Percentiles rank a stretch among this genome's conserved stretches.
These are phyloP conservation scores for Cryomyces minteri DNA, from an alignment of 495 filamentous ascomycete genomes.

Conservation along the genomic window DNA sequence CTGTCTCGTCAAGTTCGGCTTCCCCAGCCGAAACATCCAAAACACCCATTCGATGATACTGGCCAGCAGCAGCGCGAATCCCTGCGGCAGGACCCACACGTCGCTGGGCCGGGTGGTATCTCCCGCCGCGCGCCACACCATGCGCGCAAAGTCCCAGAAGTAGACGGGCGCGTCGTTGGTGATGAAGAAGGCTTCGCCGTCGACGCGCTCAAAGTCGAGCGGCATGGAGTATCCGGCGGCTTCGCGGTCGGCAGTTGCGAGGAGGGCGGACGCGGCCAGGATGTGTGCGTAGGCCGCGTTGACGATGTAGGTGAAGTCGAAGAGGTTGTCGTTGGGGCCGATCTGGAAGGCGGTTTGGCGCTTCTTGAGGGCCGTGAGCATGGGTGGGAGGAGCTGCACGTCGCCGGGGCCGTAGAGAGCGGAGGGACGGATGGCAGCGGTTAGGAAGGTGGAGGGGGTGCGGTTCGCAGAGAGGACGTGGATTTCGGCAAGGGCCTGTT, in stretches of 20 bases:
- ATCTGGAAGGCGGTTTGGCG: slow-evolving; percentile 65
- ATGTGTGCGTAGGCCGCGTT: slow-evolving; percentile 64
- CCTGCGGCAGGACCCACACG: slow-evolving; percentile 50
- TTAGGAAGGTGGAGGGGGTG: slow-evolving; percentile 30
- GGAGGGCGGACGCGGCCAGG: slow-evolving; percentile 52
- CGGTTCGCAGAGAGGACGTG: slow-evolving; percentile 76
- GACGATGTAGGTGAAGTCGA: slow-evolving; percentile 68
- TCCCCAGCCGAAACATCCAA: slow-evolving; percentile 28
- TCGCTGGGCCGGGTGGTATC: slow-evolving; percentile 19
- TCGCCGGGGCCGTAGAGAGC: slow-evolving; percentile 23
- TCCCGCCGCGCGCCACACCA: slow-evolving; percentile 43
- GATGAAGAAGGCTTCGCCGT: slow-evolving; percentile 90
- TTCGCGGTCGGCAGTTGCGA: slow-evolving; percentile 26
- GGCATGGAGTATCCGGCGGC: slow-evolving; percentile 26
- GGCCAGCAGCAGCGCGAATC: slow-evolving; percentile 45
- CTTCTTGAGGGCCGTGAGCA: slow-evolving; percentile 44
- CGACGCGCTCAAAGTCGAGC: slow-evolving; percentile 60
- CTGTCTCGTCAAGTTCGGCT: slow-evolving; percentile 54
- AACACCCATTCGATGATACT: slow-evolving; percentile 49
- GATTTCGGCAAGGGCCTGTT: slow-evolving; percentile 68
- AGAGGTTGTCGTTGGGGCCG: slow-evolving; percentile 73
- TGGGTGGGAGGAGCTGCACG: slow-evolving; percentile 39
- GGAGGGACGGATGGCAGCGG: slow-evolving; percentile 8
- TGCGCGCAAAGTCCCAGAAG: slow-evolving; percentile 86
- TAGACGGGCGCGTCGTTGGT: slow-evolving; percentile 85